Conservation (phyloP, 805 yeast genomes). For the Saturnispora zaruensis region DNA sequence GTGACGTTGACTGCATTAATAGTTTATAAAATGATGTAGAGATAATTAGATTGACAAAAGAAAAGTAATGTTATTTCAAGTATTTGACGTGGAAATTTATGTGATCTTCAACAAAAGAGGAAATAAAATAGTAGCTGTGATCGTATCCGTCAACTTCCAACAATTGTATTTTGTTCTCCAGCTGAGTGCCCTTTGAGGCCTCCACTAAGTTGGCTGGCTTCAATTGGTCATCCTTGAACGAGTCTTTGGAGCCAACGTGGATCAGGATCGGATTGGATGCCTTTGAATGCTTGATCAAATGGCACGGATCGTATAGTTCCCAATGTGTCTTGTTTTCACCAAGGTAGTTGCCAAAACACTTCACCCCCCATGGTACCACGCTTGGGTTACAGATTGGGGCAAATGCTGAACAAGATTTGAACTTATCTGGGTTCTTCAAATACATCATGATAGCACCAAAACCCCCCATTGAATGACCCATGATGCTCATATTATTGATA, state of each 20-base stretch:
- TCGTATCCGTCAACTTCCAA: slow-evolving; percentile 75
- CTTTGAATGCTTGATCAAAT: slow-evolving; percentile 47
- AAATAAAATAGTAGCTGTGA: slow-evolving; percentile 81
- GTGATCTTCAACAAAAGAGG: slow-evolving; percentile 73
- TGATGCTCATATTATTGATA: slow-evolving; percentile 49
- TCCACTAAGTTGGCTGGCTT: slow-evolving; percentile 64
- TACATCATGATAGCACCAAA: slow-evolving; percentile 74
- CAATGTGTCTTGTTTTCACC: slow-evolving; percentile 56
- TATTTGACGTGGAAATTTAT: slow-evolving; percentile 76
- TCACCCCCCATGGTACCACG: slow-evolving; percentile 78
- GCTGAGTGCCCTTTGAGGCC: slow-evolving; percentile 48
- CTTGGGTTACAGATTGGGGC: slow-evolving; percentile 83
- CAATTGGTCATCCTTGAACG: slow-evolving; percentile 52
- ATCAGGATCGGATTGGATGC: slow-evolving; percentile 54
- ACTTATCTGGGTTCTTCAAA: slow-evolving; percentile 60
- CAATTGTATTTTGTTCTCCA: slow-evolving; percentile 52
- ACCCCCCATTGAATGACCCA: slow-evolving; percentile 99
- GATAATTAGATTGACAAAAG: slow-evolving; percentile 16
- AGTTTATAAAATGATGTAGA: neutral
- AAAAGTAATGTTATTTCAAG: slow-evolving; percentile 14
- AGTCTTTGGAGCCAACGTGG: slow-evolving; percentile 75
- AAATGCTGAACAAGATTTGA: slow-evolving; percentile 79
- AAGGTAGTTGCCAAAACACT: slow-evolving; percentile 72
- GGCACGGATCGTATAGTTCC: slow-evolving; percentile 78
- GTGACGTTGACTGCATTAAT: neutral